Evolutionary conservation across 176 grass and related monocot genomes (phyloP).

Genomic region (Oryza australiensis): DNA sequence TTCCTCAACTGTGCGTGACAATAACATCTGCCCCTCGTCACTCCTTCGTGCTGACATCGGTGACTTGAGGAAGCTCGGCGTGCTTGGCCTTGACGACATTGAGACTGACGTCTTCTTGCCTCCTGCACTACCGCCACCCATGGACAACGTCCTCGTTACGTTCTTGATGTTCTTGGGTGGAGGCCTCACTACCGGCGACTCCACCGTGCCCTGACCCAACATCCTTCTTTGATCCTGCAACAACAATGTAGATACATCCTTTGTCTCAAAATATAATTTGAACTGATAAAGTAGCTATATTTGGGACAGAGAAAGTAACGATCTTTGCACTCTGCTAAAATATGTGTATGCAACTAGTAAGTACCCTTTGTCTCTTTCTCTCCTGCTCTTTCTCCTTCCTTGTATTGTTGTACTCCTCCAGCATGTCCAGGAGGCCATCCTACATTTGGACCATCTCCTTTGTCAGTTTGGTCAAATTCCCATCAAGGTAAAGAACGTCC

Average conservation of each 20-base stretch:
- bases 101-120: not conserved
- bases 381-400: conserved; percentile 56
- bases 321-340: not conserved
- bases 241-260: not conserved
- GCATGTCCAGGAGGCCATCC: conserved; percentile 37
- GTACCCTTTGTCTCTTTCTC: conserved; percentile 43
- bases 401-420: conserved; percentile 29
- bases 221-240: conserved; percentile 38
- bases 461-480: not conserved
- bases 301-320: not conserved
- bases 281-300: no score
- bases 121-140: not conserved
- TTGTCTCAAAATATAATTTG: no score
- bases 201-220: conserved; percentile 20
- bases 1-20: not conserved
- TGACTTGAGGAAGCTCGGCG: conserved; percentile 47
- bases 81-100: conserved; percentile 31
- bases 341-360: not conserved
- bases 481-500: not conserved
- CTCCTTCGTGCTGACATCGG: conserved; percentile 20
- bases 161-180: conserved; percentile 45
- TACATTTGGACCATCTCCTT: not conserved
- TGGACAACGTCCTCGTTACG: conserved; percentile 49
- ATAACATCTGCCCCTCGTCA: conserved; percentile 28
- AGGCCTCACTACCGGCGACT: conserved; percentile 34